Evolutionary conservation across 176 grass and related monocot genomes (phyloP), one percentile per base, ranked within the genome.

Genomic region (Cocos nucifera): DNA sequence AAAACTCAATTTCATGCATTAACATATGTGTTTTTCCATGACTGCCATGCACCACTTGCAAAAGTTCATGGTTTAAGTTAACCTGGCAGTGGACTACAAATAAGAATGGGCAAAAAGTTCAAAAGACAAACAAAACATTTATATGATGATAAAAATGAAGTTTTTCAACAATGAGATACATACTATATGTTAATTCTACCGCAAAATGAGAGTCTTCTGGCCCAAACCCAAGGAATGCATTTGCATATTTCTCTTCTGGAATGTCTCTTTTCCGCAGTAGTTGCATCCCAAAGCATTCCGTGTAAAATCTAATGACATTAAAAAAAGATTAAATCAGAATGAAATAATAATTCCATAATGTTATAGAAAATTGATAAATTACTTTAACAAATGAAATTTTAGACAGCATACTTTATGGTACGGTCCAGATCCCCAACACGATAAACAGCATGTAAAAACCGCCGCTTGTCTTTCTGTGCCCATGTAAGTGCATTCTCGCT

Each of bases 191-290:
- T 70, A 98, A 66, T 75, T 98, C 93, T 29, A 98, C 30, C 58
- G 75, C 87, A 75, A 92, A 98, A 65, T 98, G 81, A 20, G 79
- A 90, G 18, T 81, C 79, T 69, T 97, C 93, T 17, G 87, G 81
- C 58, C 93, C 87, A 80, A 85, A 91, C 20, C 93, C 93, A 67
- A 97, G 93, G 73, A 97, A 91, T 26, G 93, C 87, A 60, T 97
- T 91, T 30, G 81, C 80, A 63, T 97, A 97, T 73, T 97, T 97
- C 76, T 97, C 87, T 53, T 85, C 87, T 58, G 93, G 93, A 53
- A 97, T 53, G 58, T 97, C 87, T 62, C 87, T 91, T 73, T 97
- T 91, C 65, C 87, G 87, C 57, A 97, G 63, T 49, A 97, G 66
- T 32, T 85, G 85, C 93, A 91, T 91, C 22, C 87, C 93, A 67